Evolutionary conservation across 176 grass and related monocot genomes (phyloP).

Genomic region (Miscanthus lutarioriparius): DNA sequence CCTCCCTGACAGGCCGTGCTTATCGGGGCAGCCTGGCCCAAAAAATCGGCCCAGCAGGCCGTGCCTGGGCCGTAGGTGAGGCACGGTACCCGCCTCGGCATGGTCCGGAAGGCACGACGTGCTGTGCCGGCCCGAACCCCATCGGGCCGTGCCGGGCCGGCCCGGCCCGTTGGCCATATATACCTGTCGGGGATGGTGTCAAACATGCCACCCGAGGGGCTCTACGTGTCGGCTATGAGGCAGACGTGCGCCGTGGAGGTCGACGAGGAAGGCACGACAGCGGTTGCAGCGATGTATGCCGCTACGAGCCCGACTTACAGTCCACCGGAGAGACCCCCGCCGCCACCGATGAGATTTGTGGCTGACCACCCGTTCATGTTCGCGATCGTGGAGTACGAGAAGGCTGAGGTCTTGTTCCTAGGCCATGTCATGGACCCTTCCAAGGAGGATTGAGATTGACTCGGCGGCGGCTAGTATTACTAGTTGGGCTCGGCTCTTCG

Average conservation of each 20-base stretch:
- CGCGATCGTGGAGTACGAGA: constrained; percentile 35
- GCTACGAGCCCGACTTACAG: too few relatives aligned
- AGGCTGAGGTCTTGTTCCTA: constrained; percentile 28
- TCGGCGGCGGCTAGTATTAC: too few relatives aligned
- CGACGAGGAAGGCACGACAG: constrained; percentile 31
- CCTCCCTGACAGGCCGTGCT: too few relatives aligned
- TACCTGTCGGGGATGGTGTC: constrained; percentile 32
- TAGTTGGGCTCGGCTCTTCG: too few relatives aligned
- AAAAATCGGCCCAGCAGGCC: too few relatives aligned
- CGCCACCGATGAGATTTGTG: constrained; percentile 24
- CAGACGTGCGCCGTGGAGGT: constrained; percentile 26
- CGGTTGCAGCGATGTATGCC: not conserved
- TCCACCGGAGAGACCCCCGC: not conserved
- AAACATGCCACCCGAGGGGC: constrained; percentile 2
- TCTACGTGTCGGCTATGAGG: constrained; percentile 18
- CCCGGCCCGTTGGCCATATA: too few relatives aligned
- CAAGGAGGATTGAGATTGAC: not conserved
- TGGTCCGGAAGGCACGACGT: too few relatives aligned
- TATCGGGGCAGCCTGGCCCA: too few relatives aligned
- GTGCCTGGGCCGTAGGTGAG: too few relatives aligned
- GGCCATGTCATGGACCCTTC: constrained; percentile 33
- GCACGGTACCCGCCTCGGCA: too few relatives aligned
- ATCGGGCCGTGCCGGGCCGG: too few relatives aligned
- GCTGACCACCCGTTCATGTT: constrained; percentile 35
- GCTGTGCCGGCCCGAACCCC: too few relatives aligned